These are phyloP conservation scores for Vitis hybrid DNA, from an alignment of 177 flowering plant species.

Conservation along the genomic window DNA sequence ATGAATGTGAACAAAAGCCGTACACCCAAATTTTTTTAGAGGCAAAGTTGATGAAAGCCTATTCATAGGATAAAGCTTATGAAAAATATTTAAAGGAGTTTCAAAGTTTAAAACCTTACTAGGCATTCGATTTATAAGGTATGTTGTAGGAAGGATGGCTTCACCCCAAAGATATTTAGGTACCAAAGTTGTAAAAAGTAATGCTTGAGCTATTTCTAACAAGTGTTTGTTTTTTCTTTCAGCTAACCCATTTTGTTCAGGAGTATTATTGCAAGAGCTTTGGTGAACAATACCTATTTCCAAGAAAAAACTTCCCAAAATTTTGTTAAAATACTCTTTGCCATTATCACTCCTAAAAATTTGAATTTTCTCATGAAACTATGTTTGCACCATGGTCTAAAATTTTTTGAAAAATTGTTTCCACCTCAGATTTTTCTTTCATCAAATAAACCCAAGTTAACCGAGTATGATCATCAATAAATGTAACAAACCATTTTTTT, in stretches of 20 bases:
- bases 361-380: neutral
- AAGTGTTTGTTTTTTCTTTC: neutral
- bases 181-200: neutral
- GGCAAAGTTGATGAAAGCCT: too few species aligned
- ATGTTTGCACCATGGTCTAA: neutral
- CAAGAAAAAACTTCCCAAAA: too few species aligned
- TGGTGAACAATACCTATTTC: too few species aligned
- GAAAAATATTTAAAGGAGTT: slow-evolving; percentile 4
- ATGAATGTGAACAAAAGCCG: neutral
- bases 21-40: neutral
- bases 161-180: neutral
- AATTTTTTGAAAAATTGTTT: neutral
- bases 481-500: slow-evolving; percentile 5
- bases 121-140: slow-evolving; percentile 3
- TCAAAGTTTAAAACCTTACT: neutral
- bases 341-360: slow-evolving; percentile 1
- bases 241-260: too few species aligned
- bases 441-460: slow-evolving; percentile 4
- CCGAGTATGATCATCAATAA: neutral
- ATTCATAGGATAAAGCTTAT: neutral
- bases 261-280: too few species aligned
- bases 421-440: neutral
- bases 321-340: neutral
- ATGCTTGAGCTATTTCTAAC: neutral
- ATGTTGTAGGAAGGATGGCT: neutral